A percentile compares a stretch with the other conserved stretches of the same genome.
Evolutionary conservation across 2,329 filamentous ascomycete species (phyloP).

Genomic region (Fusarium dimerum): DNA sequence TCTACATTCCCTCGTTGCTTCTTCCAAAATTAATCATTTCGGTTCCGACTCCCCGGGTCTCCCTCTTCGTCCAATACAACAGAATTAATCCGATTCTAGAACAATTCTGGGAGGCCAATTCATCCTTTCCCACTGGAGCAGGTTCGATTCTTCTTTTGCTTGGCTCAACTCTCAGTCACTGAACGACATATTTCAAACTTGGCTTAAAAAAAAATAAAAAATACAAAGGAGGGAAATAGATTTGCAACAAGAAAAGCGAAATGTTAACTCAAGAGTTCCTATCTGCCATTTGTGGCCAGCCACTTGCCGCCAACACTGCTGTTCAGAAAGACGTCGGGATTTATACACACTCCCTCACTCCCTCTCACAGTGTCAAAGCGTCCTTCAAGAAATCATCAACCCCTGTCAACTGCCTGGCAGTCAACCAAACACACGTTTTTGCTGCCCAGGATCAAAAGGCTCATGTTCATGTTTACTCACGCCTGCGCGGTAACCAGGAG

Average conservation of each 20-base stretch:
- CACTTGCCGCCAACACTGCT: constrained; percentile 61
- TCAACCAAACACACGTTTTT: constrained; percentile 82
- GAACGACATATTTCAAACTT: too few relatives aligned
- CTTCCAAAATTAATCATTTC: too few relatives aligned
- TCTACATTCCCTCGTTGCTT: too few relatives aligned
- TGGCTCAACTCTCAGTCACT: constrained; percentile 1
- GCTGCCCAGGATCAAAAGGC: constrained; percentile 90
- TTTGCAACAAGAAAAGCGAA: too few relatives aligned
- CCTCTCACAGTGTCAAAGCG: constrained; percentile 70
- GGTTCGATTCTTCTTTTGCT: not conserved
- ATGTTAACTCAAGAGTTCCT: constrained; percentile 65
- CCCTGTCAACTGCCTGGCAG: constrained; percentile 75
- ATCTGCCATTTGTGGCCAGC: constrained; percentile 58
- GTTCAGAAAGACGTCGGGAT: constrained; percentile 81
- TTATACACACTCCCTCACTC: constrained; percentile 80
- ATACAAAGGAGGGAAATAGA: too few relatives aligned
- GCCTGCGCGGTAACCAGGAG: constrained; percentile 83
- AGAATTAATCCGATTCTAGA: too few relatives aligned
- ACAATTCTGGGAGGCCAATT: not conserved
- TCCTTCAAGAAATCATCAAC: constrained; percentile 91
- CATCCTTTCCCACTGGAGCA: not conserved
- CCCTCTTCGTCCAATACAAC: too few relatives aligned
- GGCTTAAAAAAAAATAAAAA: too few relatives aligned
- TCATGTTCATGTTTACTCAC: constrained; percentile 88
- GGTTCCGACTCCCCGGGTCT: too few relatives aligned